Percentiles rank a stretch among this genome's conserved stretches.
Evolutionary conservation across 805 yeast species (phyloP).

Genomic region (Candida dajiaensis): DNA sequence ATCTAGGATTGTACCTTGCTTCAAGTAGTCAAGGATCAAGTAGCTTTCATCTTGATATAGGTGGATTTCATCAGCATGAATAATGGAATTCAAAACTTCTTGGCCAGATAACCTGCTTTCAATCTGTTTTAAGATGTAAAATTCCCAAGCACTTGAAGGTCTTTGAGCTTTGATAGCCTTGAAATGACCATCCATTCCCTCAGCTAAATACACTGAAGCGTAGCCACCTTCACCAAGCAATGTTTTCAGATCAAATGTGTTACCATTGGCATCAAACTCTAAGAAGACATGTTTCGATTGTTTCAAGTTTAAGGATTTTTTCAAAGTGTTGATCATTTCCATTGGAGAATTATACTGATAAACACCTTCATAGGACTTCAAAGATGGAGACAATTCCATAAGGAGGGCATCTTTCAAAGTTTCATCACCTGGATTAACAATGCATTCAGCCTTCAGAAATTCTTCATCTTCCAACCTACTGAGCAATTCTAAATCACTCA

Average conservation of each 20-base stretch:
- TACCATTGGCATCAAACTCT: constrained; percentile 37
- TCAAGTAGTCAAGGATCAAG: constrained; percentile 17
- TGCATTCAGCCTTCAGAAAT: constrained; percentile 8
- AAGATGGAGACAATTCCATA: constrained; percentile 31
- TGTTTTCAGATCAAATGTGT: constrained; percentile 41
- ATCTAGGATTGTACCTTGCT: constrained; percentile 71
- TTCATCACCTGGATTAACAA: constrained; percentile 42
- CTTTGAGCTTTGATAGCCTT: constrained; percentile 70
- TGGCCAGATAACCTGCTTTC: constrained; percentile 32
- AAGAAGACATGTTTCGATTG: constrained; percentile 32
- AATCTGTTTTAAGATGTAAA: constrained; percentile 58
- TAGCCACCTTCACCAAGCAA: constrained; percentile 78
- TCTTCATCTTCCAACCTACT: not conserved
- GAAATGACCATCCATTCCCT: constrained; percentile 45
- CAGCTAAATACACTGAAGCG: constrained; percentile 71
- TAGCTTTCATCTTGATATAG: constrained; percentile 26
- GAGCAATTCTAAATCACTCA: constrained; percentile 3
- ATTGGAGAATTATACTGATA: constrained; percentile 26
- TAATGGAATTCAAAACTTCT: constrained; percentile 32
- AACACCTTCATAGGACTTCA: constrained; percentile 27
- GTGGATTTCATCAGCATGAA: constrained; percentile 47
- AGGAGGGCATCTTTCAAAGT: constrained; percentile 34
- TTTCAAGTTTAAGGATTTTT: constrained; percentile 30
- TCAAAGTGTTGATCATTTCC: constrained; percentile 30
- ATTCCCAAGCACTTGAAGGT: constrained; percentile 77